A percentile compares a stretch with the other conserved stretches of the same genome.
Evolutionary conservation across 768 basidiomycete species (phyloP).

Genomic region (Cyclocybe aegerita): DNA sequence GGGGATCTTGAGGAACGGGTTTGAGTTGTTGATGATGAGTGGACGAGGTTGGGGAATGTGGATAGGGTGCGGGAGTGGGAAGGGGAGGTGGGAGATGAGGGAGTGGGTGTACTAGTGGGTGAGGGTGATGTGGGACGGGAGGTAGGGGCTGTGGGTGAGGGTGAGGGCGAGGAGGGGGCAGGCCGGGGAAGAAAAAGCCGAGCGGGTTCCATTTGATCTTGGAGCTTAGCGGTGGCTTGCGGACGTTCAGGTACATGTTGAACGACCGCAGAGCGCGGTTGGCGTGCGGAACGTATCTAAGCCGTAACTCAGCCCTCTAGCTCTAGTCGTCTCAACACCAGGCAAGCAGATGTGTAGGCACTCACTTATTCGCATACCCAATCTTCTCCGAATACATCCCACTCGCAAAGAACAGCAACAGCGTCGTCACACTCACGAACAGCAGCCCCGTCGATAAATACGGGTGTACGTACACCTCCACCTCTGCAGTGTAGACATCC

Average conservation of each 20-base stretch:
- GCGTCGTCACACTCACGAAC: slow-evolving; percentile 86
- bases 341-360: slow-evolving; percentile 13
- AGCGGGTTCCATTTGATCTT: slow-evolving; percentile 56
- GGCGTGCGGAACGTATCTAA: slow-evolving; percentile 94
- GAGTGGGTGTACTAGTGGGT: slow-evolving; percentile 27
- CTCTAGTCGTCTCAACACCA: too few species aligned
- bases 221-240: slow-evolving; percentile 70
- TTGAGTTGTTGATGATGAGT: too few species aligned
- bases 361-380: slow-evolving; percentile 92
- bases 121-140: slow-evolving; percentile 32
- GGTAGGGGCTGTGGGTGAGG: slow-evolving; percentile 27
- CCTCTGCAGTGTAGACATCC: slow-evolving; percentile 41
- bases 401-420: slow-evolving; percentile 93
- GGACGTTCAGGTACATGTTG: slow-evolving; percentile 97
- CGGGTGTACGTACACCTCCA: slow-evolving; percentile 54
- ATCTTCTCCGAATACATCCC: slow-evolving; percentile 98
- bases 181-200: slow-evolving; percentile 56
- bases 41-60: too few species aligned
- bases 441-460: slow-evolving; percentile 80
- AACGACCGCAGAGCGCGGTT: slow-evolving; percentile 89
- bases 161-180: slow-evolving; percentile 19
- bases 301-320: too few species aligned
- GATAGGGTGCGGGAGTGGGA: too few species aligned
- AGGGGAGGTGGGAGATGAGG: too few species aligned
- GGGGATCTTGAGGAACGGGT: too few species aligned